phyloP scores from a whole-genome alignment of 345 rosid genomes.

The Populus davidiana region DNA sequence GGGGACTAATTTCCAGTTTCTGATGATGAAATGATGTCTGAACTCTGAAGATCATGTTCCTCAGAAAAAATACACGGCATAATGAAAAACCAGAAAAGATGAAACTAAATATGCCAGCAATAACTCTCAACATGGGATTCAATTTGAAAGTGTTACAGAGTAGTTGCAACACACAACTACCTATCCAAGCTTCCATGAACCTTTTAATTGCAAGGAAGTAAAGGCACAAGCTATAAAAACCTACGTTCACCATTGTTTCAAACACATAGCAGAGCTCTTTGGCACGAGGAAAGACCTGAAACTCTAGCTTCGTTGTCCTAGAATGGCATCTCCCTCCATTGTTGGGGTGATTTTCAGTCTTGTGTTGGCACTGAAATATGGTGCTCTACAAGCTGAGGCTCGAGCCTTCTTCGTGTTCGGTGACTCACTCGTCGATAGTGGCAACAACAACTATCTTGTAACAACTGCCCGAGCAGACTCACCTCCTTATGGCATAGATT shows the following conservation, averaged over 20 bases:
- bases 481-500: constrained; percentile 71
- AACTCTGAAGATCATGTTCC: too few relatives aligned
- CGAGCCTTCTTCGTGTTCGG: constrained; percentile 76
- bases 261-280: neutral
- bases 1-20: too few relatives aligned
- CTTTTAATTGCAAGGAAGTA: neutral
- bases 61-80: neutral
- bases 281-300: neutral
- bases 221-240: constrained; percentile 6
- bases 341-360: constrained; percentile 15
- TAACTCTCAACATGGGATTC: neutral
- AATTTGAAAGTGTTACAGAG: neutral
- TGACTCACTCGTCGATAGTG: constrained; percentile 74
- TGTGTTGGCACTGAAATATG: constrained; percentile 8
- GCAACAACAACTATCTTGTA: constrained; percentile 65
- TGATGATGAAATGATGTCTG: too few relatives aligned
- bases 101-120: neutral
- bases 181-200: neutral
- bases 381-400: constrained; percentile 35
- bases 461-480: constrained; percentile 75
- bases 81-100: neutral
- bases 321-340: constrained; percentile 15
- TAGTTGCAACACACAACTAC: constrained; percentile 10
- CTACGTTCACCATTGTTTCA: neutral
- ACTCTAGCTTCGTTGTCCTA: too few relatives aligned